Percentiles rank a stretch among this genome's conserved stretches.
Evolutionary conservation across 345 rosid genomes (phyloP).

Genomic region (Brassica juncea): DNA sequence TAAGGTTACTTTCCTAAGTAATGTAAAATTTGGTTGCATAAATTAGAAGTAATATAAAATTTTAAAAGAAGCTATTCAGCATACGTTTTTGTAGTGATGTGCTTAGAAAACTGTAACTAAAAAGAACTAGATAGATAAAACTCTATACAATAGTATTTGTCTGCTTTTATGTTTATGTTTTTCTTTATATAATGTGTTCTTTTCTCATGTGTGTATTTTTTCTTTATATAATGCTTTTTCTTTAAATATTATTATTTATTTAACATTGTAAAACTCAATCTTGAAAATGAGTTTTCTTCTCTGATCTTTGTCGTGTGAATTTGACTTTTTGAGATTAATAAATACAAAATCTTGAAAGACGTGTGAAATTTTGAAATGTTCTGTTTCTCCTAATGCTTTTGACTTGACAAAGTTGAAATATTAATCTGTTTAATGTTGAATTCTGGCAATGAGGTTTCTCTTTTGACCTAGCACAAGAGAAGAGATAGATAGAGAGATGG

Average conservation of each 20-base stretch:
- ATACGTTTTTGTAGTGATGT: too few relatives aligned
- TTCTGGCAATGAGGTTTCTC: not conserved
- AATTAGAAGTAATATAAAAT: not conserved
- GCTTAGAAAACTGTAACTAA: not conserved
- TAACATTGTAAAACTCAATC: not conserved
- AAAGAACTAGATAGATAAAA: too few relatives aligned
- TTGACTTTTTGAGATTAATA: conserved; percentile 23
- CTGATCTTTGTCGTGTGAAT: conserved; percentile 11
- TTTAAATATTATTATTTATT: not conserved
- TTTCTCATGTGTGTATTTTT: not conserved
- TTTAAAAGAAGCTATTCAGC: not conserved
- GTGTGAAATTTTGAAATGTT: conserved; percentile 23
- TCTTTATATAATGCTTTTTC: too few relatives aligned
- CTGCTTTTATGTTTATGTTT: not conserved
- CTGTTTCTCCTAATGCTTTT: conserved; percentile 6
- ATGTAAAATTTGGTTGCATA: not conserved
- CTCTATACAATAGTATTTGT: not conserved
- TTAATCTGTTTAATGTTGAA: not conserved
- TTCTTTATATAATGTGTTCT: not conserved
- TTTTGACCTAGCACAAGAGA: conserved; percentile 16
- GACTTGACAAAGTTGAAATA: conserved; percentile 9
- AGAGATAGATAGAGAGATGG: conserved; percentile 15
- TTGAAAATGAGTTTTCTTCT: not conserved
- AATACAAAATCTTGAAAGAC: conserved; percentile 3
- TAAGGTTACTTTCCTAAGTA: too few relatives aligned